Base-by-base conservation (phyloP, 495 filamentous ascomycete species). In the Patellaria atrata region DNA sequence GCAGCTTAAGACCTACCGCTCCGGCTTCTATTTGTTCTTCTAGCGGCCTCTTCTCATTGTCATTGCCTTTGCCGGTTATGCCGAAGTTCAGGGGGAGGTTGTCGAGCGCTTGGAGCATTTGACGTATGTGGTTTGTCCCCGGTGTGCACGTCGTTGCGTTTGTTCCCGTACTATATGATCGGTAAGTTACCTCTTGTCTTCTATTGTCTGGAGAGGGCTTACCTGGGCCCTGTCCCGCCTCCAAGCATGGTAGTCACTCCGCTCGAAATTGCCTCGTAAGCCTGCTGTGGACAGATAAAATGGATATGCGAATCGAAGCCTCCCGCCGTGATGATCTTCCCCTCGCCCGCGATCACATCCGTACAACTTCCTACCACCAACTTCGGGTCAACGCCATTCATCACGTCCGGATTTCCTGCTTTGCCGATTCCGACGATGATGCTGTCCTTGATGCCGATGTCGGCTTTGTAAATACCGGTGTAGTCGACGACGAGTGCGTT, bases 91-190 rank as follows among this genome's bases (percentile, higher is more conserved):
- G 55, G 0, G 89, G 91, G n/a, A 96, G 57, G 20, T 57, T 57
- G 48, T 97, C 91, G 55, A 70, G 77, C 5, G 83, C 87, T 51
- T 93, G 82, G 31, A 96, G 73, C 85, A 97, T 97, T 51, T 89
- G 74, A 27, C 78, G 75, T 55, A 93, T 77, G 50, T 89, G 83
- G 29, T 70, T 75, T 35, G 72, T 71, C 5, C 84, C 79, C 0
- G 89, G 91, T 0, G 89, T 94, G 59, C 91, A 96, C 2, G 89
- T 97, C 0, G 89, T 97, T 6, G 89, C 89, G 51, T 77, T 91
- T 5, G 83, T 92, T 15, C 82, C 85, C n/a, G 89, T 85, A 51
- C 78, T 91, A 14, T n/a, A 17, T 13, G 25, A 25, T 5, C 4
- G 25, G 42, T 35, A 46, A 50, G 43, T 27, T 44, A 12, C 11